Percentiles rank a stretch among this genome's conserved stretches.
These are phyloP conservation scores for Zygosaccharomyces sapae DNA, from an alignment of 1,139 yeast genomes.

Conservation along the genomic window DNA sequence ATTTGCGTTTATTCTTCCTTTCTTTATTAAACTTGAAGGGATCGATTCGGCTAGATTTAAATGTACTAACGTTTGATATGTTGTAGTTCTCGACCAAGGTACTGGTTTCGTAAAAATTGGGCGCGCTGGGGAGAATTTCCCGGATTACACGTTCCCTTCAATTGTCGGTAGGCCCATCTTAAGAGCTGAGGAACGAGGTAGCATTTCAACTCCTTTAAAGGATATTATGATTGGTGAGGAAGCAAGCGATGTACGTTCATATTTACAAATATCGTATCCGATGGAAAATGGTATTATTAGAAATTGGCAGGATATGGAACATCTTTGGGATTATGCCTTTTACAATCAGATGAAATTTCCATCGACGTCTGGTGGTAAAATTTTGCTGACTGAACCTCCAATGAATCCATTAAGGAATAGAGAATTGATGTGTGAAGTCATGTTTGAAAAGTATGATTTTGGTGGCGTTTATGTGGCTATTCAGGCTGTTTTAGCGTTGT, in stretches of 20 bases:
- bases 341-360: conserved; percentile 81
- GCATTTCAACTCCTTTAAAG: conserved; percentile 49
- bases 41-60: conserved; percentile 1
- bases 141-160: conserved; percentile 97
- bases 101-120: conserved; percentile 96
- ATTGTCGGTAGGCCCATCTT: conserved; percentile 96
- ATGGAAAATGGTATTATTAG: conserved; percentile 98
- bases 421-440: conserved; percentile 91
- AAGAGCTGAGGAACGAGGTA: conserved; percentile 90
- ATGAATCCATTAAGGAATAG: conserved; percentile 85
- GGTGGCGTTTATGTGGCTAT: conserved; percentile 98
- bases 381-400: conserved; percentile 93
- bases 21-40: conserved; percentile 4
- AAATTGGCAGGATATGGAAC: conserved; percentile 99
- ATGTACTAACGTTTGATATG: conserved; percentile 10
- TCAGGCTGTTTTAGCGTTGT: conserved; percentile 94
- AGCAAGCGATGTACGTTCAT: conserved; percentile 85
- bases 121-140: conserved; percentile 94
- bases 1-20: background rate
- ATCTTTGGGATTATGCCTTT: conserved; percentile 96
- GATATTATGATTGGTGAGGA: conserved; percentile 98
- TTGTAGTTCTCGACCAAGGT: conserved; percentile 91
- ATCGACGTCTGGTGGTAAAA: conserved; percentile 69
- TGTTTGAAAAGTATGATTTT: conserved; percentile 94
- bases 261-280: conserved; percentile 88